Conservation (phyloP, 108 stramenopile species). For the Nannochloropsis gaditana region DNA sequence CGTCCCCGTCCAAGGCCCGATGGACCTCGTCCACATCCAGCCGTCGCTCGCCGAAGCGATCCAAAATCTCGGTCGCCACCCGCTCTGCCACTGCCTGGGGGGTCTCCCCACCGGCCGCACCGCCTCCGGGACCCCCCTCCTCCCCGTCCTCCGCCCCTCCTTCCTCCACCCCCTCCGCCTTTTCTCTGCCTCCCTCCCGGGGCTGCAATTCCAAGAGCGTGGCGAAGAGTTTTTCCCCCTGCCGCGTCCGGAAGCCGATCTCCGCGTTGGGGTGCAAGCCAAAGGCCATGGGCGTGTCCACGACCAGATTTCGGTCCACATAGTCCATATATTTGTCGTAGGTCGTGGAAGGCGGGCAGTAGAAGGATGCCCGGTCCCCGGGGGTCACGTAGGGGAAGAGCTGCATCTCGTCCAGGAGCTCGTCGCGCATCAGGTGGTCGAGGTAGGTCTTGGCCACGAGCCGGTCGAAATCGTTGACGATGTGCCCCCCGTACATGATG, state of each 20-base stretch:
- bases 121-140: slow-evolving; percentile 25
- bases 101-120: slow-evolving; percentile 51
- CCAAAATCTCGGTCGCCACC: slow-evolving; percentile 61
- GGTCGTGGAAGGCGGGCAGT: slow-evolving; percentile 66
- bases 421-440: slow-evolving; percentile 83
- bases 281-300: slow-evolving; percentile 81
- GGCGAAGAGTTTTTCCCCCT: slow-evolving; percentile 65
- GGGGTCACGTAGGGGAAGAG: slow-evolving; percentile 79
- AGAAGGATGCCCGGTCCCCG: slow-evolving; percentile 72
- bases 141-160: slow-evolving; percentile 37
- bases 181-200: slow-evolving; percentile 29
- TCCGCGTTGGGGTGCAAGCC: slow-evolving; percentile 88
- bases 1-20: slow-evolving; percentile 58
- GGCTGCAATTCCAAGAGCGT: slow-evolving; percentile 52
- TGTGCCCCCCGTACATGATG: slow-evolving; percentile 90
- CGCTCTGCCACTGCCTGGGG: slow-evolving; percentile 58
- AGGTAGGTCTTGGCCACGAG: slow-evolving; percentile 75
- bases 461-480: slow-evolving; percentile 89
- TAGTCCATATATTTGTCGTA: slow-evolving; percentile 84
- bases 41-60: slow-evolving; percentile 70
- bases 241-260: slow-evolving; percentile 80
- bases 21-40: slow-evolving; percentile 75
- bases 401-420: slow-evolving; percentile 81
- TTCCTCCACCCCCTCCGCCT: background rate
- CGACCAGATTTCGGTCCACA: slow-evolving; percentile 66